Conservation (phyloP, 2,329 filamentous ascomycete species). For the Periconia sp. region DNA sequence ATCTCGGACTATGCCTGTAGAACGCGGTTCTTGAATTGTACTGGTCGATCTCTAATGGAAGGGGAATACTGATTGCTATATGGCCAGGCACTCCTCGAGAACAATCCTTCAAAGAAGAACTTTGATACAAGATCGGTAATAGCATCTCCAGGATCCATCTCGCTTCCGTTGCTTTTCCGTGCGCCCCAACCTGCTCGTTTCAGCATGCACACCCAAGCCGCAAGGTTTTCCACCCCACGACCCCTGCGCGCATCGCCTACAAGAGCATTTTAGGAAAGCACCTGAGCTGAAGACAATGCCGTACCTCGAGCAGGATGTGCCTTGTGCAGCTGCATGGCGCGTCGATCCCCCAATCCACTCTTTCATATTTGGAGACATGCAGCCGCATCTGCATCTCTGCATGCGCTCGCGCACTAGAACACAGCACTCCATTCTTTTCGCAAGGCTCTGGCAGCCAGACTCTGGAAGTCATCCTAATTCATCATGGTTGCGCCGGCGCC, state of each 20-base stretch:
- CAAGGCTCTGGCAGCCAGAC: constrained; percentile 9
- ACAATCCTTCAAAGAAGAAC: neutral
- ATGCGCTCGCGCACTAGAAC: neutral
- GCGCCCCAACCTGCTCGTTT: neutral
- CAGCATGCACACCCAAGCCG: neutral
- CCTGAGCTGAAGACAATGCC: constrained; percentile 2
- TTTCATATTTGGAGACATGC: constrained; percentile 1
- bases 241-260: constrained; percentile 4
- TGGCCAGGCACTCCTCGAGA: neutral
- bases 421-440: neutral
- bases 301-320: neutral
- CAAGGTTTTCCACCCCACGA: neutral
- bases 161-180: neutral
- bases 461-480: constrained; percentile 1
- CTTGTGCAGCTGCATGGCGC: neutral
- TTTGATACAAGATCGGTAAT: neutral
- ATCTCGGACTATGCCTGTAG: too few species aligned
- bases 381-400: neutral
- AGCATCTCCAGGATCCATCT: neutral
- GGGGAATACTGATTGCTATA: neutral
- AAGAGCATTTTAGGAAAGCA: neutral
- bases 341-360: neutral
- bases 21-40: too few species aligned
- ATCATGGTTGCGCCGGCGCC: constrained; percentile 2
- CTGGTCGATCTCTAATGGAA: too few species aligned